Conservation (phyloP, 768 basidiomycete genomes). For the Mycena rosella region DNA sequence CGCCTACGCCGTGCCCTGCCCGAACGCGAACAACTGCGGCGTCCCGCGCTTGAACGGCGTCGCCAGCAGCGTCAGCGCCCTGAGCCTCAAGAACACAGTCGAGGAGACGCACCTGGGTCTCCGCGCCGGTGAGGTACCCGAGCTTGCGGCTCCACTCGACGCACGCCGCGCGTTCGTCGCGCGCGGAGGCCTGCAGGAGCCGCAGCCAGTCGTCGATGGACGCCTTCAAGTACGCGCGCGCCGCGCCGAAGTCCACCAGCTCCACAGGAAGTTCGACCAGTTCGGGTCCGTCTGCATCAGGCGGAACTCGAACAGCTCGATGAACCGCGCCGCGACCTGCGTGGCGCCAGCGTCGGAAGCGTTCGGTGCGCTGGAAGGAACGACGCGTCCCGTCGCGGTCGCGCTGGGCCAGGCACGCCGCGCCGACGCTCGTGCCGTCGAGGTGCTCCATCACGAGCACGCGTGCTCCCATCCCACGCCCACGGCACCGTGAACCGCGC, state of each 20-base stretch:
- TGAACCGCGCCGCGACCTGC: constrained; percentile 87
- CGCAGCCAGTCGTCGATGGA: constrained; percentile 92
- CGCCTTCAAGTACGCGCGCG: constrained; percentile 82
- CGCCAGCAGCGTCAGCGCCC: constrained; percentile 85
- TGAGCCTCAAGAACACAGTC: background rate
- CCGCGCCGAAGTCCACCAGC: constrained; percentile 97
- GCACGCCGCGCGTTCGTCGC: constrained; percentile 76
- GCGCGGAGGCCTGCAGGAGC: constrained; percentile 85
- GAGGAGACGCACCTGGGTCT: constrained; percentile 72
- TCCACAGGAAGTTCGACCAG: constrained; percentile 98
- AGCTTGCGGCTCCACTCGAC: constrained; percentile 81
- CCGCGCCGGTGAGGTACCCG: constrained; percentile 92
- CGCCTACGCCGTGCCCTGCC: constrained; percentile 71
- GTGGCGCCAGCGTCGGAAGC: constrained; percentile 44
- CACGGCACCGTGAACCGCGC: constrained; percentile 85
- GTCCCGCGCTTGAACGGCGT: constrained; percentile 82
- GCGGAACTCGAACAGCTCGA: constrained; percentile 90
- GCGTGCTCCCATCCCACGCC: constrained; percentile 86
- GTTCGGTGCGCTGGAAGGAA: background rate
- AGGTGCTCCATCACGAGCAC: constrained; percentile 94
- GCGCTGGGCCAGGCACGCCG: constrained; percentile 68
- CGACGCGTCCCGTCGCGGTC: constrained; percentile 78
- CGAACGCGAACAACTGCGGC: constrained; percentile 84
- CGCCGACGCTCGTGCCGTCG: constrained; percentile 84
- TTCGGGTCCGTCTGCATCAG: constrained; percentile 99